These are phyloP conservation scores for Ophiostoma ips DNA, from an alignment of 2,329 filamentous ascomycete species.

Conservation along the genomic window DNA sequence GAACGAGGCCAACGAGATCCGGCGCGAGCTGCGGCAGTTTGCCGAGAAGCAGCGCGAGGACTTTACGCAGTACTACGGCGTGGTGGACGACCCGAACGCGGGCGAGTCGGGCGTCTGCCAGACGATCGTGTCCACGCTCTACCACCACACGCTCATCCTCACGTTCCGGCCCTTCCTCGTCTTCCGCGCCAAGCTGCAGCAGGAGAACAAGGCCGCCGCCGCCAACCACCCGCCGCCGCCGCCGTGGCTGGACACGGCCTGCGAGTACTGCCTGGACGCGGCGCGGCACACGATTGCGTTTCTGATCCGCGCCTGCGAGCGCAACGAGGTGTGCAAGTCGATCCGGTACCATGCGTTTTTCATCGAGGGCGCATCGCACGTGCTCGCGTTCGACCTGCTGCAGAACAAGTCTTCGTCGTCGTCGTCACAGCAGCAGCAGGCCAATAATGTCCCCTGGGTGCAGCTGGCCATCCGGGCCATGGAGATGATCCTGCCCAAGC, in stretches of 20 bases:
- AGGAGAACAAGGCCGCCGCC: constrained; percentile 6
- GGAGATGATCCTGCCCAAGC: constrained; percentile 5
- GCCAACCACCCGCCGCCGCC: constrained; percentile 8
- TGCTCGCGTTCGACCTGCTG: constrained; percentile 9
- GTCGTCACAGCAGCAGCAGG: too few species aligned
- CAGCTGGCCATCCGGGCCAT: constrained; percentile 10
- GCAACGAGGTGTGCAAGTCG: constrained; percentile 9
- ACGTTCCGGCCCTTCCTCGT: constrained; percentile 13
- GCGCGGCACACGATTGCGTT: constrained; percentile 10
- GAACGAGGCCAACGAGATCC: constrained; percentile 13
- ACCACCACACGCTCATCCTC: constrained; percentile 13
- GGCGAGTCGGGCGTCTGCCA: constrained; percentile 12
- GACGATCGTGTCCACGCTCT: constrained; percentile 12
- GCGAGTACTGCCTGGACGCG: constrained; percentile 12
- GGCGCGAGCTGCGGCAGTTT: constrained; percentile 11
- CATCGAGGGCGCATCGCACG: constrained; percentile 12
- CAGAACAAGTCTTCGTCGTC: constrained; percentile 6
- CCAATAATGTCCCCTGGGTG: constrained; percentile 10
- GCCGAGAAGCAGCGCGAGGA: constrained; percentile 9
- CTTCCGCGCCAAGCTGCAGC: constrained; percentile 11
- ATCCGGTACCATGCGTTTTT: constrained; percentile 13
- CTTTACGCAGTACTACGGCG: constrained; percentile 8
- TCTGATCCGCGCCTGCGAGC: constrained; percentile 6
- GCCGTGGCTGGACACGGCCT: constrained; percentile 11
- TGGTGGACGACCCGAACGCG: constrained; percentile 6